Conservation (phyloP, 1,284 basidiomycete species). For the Sporisorium sorghi region DNA sequence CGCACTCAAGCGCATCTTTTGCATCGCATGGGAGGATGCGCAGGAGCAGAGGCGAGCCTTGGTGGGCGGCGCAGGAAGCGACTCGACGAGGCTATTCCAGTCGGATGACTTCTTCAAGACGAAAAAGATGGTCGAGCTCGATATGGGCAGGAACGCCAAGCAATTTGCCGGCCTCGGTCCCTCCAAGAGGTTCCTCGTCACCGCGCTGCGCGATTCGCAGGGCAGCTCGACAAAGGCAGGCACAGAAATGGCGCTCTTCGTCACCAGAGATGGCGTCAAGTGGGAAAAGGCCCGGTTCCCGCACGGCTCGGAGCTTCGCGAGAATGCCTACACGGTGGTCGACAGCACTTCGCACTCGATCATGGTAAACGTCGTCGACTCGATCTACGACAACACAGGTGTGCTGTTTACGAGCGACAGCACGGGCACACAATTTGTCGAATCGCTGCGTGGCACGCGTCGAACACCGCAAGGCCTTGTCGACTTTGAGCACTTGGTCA, state of each 20-base stretch:
- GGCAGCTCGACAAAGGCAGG: constrained; percentile 33
- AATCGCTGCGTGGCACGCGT: constrained; percentile 89
- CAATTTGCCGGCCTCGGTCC: constrained; percentile 64
- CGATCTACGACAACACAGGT: constrained; percentile 76
- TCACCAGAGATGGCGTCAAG: constrained; percentile 57
- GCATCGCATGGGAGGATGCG: constrained; percentile 65
- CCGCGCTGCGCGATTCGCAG: constrained; percentile 59
- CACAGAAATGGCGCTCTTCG: constrained; percentile 64
- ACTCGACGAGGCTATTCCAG: constrained; percentile 55
- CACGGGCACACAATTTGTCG: constrained; percentile 94
- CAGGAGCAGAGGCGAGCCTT: constrained; percentile 13
- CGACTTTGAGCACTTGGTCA: constrained; percentile 90
- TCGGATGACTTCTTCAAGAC: constrained; percentile 65
- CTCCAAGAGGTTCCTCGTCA: constrained; percentile 61
- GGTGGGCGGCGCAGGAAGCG: neutral
- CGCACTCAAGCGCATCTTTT: constrained; percentile 60
- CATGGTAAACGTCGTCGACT: constrained; percentile 82
- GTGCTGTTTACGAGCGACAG: constrained; percentile 94
- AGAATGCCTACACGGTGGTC: constrained; percentile 95
- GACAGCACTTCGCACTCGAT: constrained; percentile 92
- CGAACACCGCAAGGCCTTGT: constrained; percentile 87
- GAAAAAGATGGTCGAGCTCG: constrained; percentile 55
- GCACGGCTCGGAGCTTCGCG: constrained; percentile 82
- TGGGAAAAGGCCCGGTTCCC: constrained; percentile 75
- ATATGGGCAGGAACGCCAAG: constrained; percentile 58